phyloP scores from a whole-genome alignment of 805 yeast species.

The Yamadazyma nakazawae region DNA sequence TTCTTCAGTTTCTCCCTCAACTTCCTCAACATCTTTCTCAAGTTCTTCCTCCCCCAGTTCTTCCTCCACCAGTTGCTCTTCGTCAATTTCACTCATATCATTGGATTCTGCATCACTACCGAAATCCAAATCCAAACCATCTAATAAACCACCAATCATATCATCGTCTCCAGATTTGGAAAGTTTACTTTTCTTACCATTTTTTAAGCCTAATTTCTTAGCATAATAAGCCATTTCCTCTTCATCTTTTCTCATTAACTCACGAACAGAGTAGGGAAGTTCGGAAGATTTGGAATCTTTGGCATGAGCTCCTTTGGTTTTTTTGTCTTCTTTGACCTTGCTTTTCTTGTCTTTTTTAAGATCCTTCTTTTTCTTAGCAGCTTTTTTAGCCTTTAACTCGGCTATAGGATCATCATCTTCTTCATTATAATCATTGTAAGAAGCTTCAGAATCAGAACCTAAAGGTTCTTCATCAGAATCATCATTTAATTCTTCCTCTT shows the following conservation, averaged over 20 bases:
- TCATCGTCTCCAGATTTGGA: conserved; percentile 63
- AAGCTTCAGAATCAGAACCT: not conserved
- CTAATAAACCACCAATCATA: conserved; percentile 76
- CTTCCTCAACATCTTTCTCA: not conserved
- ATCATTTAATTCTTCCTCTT: conserved; percentile 34
- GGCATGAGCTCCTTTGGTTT: conserved; percentile 6
- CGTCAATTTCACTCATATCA: conserved; percentile 11
- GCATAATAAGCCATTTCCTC: conserved; percentile 82
- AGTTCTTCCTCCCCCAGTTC: conserved; percentile 16
- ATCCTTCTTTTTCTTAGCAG: conserved; percentile 7
- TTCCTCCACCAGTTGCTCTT: conserved; percentile 15
- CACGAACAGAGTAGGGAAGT: conserved; percentile 43
- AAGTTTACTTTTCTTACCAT: conserved; percentile 46
- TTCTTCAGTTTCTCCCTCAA: conserved; percentile 17
- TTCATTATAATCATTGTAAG: conserved; percentile 5
- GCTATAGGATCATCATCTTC: conserved; percentile 10
- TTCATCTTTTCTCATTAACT: conserved; percentile 57
- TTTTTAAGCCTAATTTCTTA: conserved; percentile 67
- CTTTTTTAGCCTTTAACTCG: conserved; percentile 17
- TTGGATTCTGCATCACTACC: conserved; percentile 14
- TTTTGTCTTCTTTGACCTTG: conserved; percentile 14
- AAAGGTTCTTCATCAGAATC: conserved; percentile 8
- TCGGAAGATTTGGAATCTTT: conserved; percentile 7
- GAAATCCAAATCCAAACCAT: conserved; percentile 61
- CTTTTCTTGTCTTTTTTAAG: conserved; percentile 14